Conservation (phyloP, 768 basidiomycete genomes). For the Ramaria sp. region DNA sequence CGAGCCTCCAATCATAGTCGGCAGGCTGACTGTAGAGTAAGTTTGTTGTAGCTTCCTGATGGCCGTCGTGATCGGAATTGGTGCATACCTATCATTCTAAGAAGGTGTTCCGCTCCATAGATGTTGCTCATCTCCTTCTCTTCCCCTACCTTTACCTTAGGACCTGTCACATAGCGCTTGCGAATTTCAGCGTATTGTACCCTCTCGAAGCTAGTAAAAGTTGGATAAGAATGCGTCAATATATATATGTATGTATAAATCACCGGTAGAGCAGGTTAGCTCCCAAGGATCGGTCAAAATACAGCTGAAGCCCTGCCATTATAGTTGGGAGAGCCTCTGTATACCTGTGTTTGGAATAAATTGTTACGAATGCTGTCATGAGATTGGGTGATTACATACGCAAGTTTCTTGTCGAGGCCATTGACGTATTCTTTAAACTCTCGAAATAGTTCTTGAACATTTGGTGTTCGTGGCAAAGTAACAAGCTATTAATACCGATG, state of each 20-base stretch:
- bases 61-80: too few relatives aligned
- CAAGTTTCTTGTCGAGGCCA: constrained; percentile 18
- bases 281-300: constrained; percentile 89
- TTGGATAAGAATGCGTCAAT: neutral
- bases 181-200: constrained; percentile 79
- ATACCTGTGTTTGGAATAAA: constrained; percentile 31
- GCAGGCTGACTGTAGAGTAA: constrained; percentile 62
- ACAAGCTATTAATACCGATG: constrained; percentile 54
- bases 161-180: constrained; percentile 62
- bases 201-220: constrained; percentile 56
- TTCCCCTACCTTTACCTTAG: constrained; percentile 49
- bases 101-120: constrained; percentile 90
- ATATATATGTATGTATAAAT: neutral
- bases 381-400: neutral
- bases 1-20: constrained; percentile 80
- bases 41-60: too few relatives aligned
- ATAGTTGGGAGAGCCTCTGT: constrained; percentile 67
- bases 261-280: constrained; percentile 79
- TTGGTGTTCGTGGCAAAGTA: constrained; percentile 68
- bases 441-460: constrained; percentile 62
- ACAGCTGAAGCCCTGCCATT: constrained; percentile 72
- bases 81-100: constrained; percentile 78
- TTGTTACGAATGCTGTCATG: neutral
- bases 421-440: constrained; percentile 64
- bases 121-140: constrained; percentile 83